A percentile compares a stretch with the other conserved stretches of the same genome.
Evolutionary conservation across 805 yeast genomes (phyloP).

Genomic region (Cyberlindnera maritima): DNA sequence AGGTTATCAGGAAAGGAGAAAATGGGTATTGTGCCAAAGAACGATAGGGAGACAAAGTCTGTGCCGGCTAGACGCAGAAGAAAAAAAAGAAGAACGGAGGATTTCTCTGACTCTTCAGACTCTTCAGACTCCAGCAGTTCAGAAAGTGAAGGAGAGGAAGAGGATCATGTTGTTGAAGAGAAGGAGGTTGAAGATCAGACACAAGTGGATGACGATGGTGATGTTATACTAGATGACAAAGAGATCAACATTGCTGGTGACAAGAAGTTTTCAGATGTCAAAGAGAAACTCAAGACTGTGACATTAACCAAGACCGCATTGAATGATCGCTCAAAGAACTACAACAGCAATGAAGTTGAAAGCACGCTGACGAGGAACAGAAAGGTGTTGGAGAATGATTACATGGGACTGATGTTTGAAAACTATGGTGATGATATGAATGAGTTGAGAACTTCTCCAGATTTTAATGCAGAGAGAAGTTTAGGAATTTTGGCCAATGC

Average conservation of each 20-base stretch:
- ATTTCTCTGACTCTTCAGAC: constrained; percentile 54
- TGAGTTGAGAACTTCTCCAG: constrained; percentile 51
- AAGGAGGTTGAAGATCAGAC: constrained; percentile 4
- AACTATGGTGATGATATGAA: constrained; percentile 47
- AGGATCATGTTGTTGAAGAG: constrained; percentile 7
- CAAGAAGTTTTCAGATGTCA: constrained; percentile 14
- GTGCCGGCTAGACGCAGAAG: constrained; percentile 46
- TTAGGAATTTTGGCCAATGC: constrained; percentile 31
- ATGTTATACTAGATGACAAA: constrained; percentile 32
- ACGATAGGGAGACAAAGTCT: constrained; percentile 14
- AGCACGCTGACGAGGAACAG: constrained; percentile 30
- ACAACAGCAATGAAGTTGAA: constrained; percentile 32
- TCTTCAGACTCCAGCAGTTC: constrained; percentile 42
- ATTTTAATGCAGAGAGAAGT: constrained; percentile 58
- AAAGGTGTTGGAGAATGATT: constrained; percentile 46
- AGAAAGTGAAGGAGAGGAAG: constrained; percentile 18
- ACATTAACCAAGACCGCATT: constrained; percentile 35
- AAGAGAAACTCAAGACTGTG: constrained; percentile 21
- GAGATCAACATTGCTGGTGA: constrained; percentile 23
- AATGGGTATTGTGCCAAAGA: constrained; percentile 28
- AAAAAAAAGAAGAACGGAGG: constrained; percentile 83
- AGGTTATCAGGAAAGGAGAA: not conserved
- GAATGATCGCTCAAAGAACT: constrained; percentile 27
- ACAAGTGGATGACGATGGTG: constrained; percentile 20
- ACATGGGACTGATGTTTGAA: constrained; percentile 51